Evolutionary conservation across 2,329 filamentous ascomycete species (phyloP), one percentile per base, ranked within the genome.

Genomic region (Metarhizium robertsii): DNA sequence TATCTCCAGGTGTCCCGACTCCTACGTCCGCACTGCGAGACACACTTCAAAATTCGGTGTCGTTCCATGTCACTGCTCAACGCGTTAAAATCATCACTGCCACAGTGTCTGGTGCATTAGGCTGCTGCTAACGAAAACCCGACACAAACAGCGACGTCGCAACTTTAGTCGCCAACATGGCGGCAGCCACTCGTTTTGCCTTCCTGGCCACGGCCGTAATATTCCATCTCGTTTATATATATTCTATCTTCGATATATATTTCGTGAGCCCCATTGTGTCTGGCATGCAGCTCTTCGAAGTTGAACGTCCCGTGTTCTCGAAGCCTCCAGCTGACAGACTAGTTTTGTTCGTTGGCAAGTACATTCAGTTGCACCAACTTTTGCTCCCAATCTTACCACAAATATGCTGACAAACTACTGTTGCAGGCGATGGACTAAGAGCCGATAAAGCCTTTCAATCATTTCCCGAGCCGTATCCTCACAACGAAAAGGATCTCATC

Each of bases 381-480:
- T 16, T 3, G 25, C 25, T 25, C 25, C 25, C 25, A 25, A 4
- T 25, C 25, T 34, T 18, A 16, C 50, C 30, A 5, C 36, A 18
- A 18, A 36, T 11, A 45, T 18, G 11, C 42, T 40, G 36, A 57
- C 48, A 34, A 11, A 8, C 11, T 16, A 36, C 20, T 52, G 29
- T 20, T 50, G 46, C 7, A 87, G 89, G 89, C 59, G 94, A 99
- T 66, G 94, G 94, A 56, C 79, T 99, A 48, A 91, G 94, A 67
- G 94, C 94, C 66, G 94, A 99, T 79, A 99, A 99, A 75, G 90
- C 94, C 52, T 96, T 99, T 69, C 91, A 97, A 71, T 90, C 83
- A 51, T 91, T 95, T 68, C 89, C 90, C 45, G 90, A 97, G 65
- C 94, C 92, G 10, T 91, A 90, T 60, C 80, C 85, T 18, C 71